A percentile compares a stretch with the other conserved stretches of the same genome.
Evolutionary conservation across 1,139 yeast genomes (phyloP).

Genomic region (Debaryomycetaceae sp.): DNA sequence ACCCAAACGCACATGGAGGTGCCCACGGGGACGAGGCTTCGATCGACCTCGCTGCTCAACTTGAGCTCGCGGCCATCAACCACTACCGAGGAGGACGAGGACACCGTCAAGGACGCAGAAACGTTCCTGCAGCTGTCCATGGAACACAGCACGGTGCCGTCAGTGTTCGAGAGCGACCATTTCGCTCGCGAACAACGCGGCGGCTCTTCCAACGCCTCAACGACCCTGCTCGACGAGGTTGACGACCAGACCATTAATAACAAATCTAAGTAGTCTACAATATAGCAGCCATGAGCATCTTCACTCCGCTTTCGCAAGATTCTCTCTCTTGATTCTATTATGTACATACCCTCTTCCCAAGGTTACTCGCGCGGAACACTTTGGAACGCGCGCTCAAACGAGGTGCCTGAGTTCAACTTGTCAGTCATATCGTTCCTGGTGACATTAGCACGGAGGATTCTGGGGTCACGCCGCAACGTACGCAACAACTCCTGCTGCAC

Average conservation of each 20-base stretch:
- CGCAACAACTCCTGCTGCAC: constrained; percentile 84
- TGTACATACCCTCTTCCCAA: background rate
- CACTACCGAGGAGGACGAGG: constrained; percentile 25
- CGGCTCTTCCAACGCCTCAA: constrained; percentile 25
- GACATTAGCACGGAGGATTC: constrained; percentile 76
- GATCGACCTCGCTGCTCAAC: constrained; percentile 16
- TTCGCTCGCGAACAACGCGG: constrained; percentile 6
- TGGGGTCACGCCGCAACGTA: constrained; percentile 81
- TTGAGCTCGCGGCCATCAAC: too few relatives aligned
- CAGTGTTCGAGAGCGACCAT: constrained; percentile 30
- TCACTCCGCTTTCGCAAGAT: too few relatives aligned
- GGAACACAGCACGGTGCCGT: constrained; percentile 37
- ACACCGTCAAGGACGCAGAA: constrained; percentile 17
- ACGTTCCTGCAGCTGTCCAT: constrained; percentile 15
- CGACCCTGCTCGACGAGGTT: constrained; percentile 31
- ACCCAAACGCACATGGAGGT: too few relatives aligned
- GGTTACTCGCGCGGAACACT: constrained; percentile 5
- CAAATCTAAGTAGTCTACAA: background rate
- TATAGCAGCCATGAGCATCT: background rate
- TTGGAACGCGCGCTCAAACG: constrained; percentile 31
- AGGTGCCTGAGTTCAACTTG: constrained; percentile 50
- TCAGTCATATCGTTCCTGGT: constrained; percentile 61
- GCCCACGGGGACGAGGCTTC: too few relatives aligned
- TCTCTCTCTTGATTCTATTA: constrained; percentile 1
- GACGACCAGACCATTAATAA: constrained; percentile 10